Evolutionary conservation across 2,329 filamentous ascomycete genomes (phyloP).

Genomic region (Arthrobotrys musiformis): DNA sequence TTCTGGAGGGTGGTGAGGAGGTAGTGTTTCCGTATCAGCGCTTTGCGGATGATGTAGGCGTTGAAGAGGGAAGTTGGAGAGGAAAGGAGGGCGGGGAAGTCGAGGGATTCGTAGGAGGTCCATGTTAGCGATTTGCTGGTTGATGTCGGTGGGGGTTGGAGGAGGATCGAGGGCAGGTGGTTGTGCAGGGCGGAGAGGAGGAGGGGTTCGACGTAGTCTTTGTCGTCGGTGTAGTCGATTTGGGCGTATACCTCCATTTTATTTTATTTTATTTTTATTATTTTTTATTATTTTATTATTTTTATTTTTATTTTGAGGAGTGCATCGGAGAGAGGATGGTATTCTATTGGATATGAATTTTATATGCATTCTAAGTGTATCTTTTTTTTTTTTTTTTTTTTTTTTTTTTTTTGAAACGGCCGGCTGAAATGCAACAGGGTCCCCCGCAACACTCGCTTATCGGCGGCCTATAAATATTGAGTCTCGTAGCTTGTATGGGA

Average conservation of each 20-base stretch:
- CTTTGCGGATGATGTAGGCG: slow-evolving; percentile 94
- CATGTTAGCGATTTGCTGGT: slow-evolving; percentile 72
- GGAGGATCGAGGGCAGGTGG: slow-evolving; percentile 64
- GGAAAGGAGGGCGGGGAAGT: slow-evolving; percentile 78
- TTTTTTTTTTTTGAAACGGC: background rate
- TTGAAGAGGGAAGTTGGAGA: slow-evolving; percentile 77
- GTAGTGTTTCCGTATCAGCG: slow-evolving; percentile 95
- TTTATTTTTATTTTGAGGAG: background rate
- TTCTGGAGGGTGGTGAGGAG: slow-evolving; percentile 82
- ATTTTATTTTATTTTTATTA: background rate
- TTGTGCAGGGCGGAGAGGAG: slow-evolving; percentile 77
- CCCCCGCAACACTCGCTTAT: slow-evolving; percentile 40
- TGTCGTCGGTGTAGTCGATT: slow-evolving; percentile 81
- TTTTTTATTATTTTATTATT: background rate
- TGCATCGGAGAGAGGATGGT: slow-evolving; percentile 41
- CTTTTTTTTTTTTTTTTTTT: background rate
- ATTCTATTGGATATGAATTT: too few relatives aligned
- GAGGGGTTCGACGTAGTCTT: slow-evolving; percentile 82
- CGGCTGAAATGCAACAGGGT: slow-evolving; percentile 32
- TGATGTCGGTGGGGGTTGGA: background rate
- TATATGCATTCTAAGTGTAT: too few relatives aligned
- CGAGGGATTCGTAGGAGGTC: slow-evolving; percentile 83
- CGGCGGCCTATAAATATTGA: slow-evolving; percentile 8
- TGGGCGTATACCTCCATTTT: slow-evolving; percentile 72
- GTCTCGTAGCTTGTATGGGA: background rate